A percentile compares a stretch with the other conserved stretches of the same genome.
Conservation (phyloP, 129 eudicot species). For the Heracleum sosnowskyi region DNA sequence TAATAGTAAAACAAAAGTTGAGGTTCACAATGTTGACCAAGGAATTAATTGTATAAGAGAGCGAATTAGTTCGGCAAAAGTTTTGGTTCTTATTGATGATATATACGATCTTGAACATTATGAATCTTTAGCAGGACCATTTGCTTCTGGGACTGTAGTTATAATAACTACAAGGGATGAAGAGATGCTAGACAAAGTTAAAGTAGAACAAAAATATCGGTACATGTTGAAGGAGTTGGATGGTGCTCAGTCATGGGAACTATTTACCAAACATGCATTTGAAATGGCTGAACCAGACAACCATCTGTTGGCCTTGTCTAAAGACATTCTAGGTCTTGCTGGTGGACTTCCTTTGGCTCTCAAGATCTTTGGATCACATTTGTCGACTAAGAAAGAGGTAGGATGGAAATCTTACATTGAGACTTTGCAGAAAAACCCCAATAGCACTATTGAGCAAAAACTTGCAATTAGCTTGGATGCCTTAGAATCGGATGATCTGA, state of each 20-base stretch:
- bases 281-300: background rate
- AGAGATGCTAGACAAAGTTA: constrained; percentile 6
- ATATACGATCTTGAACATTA: background rate
- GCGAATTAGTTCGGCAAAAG: background rate
- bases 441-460: background rate
- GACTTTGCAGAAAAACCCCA: background rate
- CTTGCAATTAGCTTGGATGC: too few species aligned
- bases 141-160: background rate
- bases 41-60: background rate
- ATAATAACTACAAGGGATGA: too few species aligned
- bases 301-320: background rate
- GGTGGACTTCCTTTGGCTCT: constrained; percentile 31
- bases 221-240: constrained; percentile 10
- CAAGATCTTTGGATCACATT: constrained; percentile 25
- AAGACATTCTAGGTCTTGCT: constrained; percentile 11
- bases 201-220: background rate
- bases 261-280: constrained; percentile 27
- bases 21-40: background rate
- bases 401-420: constrained; percentile 8
- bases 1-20: background rate
- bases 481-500: too few species aligned
- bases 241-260: constrained; percentile 12
- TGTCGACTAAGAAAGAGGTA: background rate
- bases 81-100: background rate
- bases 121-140: constrained; percentile 11